A percentile compares a stretch with the other conserved stretches of the same genome.
These are phyloP conservation scores for Helichrysum umbraculigerum DNA, from an alignment of 129 eudicot species.

Conservation along the genomic window DNA sequence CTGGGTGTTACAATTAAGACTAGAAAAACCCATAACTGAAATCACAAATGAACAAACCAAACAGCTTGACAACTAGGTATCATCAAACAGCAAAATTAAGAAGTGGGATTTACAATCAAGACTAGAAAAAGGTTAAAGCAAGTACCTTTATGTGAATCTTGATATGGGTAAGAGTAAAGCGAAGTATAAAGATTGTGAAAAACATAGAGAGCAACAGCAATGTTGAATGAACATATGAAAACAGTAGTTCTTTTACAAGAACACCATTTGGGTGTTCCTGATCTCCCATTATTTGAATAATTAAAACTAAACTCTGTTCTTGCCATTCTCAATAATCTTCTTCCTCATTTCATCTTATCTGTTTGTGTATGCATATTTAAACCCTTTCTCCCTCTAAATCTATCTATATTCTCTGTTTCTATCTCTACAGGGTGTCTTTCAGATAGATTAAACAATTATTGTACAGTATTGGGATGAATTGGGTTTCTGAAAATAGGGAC, in stretches of 20 bases:
- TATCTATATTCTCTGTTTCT: constrained; percentile 15
- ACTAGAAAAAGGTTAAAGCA: constrained; percentile 20
- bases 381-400: constrained; percentile 15
- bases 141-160: constrained; percentile 49
- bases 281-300: constrained; percentile 31
- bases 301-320: constrained; percentile 56
- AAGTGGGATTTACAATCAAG: background rate
- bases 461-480: background rate
- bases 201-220: constrained; percentile 73
- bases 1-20: constrained; percentile 14
- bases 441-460: background rate
- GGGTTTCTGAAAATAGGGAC: constrained; percentile 10
- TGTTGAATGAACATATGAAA: constrained; percentile 72
- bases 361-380: background rate
- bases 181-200: constrained; percentile 65
- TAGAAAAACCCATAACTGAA: constrained; percentile 7
- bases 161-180: constrained; percentile 54
- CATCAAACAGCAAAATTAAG: constrained; percentile 9
- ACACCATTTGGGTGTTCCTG: constrained; percentile 47
- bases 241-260: constrained; percentile 71
- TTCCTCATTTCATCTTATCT: no score
- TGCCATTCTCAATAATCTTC: constrained; percentile 39
- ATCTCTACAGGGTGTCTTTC: constrained; percentile 10
- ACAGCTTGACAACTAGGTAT: constrained; percentile 4
- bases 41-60: constrained; percentile 7